These are phyloP conservation scores for Curvularia lunata DNA, from an alignment of 2,329 filamentous ascomycete species.

Conservation along the genomic window DNA sequence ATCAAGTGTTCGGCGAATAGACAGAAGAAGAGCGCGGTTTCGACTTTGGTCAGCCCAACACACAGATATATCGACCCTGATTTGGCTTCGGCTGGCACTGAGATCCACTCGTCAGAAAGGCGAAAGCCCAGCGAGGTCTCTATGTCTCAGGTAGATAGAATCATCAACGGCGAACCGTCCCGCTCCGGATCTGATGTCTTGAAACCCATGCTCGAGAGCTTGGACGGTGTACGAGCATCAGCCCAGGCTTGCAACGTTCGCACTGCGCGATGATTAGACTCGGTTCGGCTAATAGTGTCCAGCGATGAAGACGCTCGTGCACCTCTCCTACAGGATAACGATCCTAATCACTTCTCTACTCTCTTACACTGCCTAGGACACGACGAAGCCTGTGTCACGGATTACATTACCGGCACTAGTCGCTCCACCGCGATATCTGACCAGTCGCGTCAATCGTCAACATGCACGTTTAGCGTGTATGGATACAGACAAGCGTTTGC, in stretches of 20 bases:
- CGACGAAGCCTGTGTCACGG: conserved; percentile 60
- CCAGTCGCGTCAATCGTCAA: conserved; percentile 72
- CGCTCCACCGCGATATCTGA: conserved; percentile 58
- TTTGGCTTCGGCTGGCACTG: conserved; percentile 37
- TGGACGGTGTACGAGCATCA: conserved; percentile 28
- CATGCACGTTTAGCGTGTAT: conserved; percentile 58
- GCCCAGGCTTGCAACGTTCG: conserved; percentile 36
- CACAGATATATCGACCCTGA: conserved; percentile 50
- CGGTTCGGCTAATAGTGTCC: conserved; percentile 10
- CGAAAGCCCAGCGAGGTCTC: conserved; percentile 62
- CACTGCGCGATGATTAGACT: conserved; percentile 23
- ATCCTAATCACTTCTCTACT: conserved; percentile 53
- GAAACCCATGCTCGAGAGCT: conserved; percentile 18
- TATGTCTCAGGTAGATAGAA: conserved; percentile 41
- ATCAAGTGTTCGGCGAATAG: conserved; percentile 37
- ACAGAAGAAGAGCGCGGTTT: conserved; percentile 49
- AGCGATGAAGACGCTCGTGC: conserved; percentile 57
- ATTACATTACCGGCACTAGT: conserved; percentile 54
- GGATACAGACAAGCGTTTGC: conserved; percentile 65
- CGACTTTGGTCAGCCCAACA: conserved; percentile 49
- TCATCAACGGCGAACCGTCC: conserved; percentile 45
- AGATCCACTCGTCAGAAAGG: conserved; percentile 67
- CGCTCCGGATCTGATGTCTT: conserved; percentile 45
- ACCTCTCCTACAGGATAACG: conserved; percentile 54
- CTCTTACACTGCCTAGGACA: conserved; percentile 42